Evolutionary conservation across 2,329 filamentous ascomycete genomes (phyloP).

Genomic region (Alternaria longipes): DNA sequence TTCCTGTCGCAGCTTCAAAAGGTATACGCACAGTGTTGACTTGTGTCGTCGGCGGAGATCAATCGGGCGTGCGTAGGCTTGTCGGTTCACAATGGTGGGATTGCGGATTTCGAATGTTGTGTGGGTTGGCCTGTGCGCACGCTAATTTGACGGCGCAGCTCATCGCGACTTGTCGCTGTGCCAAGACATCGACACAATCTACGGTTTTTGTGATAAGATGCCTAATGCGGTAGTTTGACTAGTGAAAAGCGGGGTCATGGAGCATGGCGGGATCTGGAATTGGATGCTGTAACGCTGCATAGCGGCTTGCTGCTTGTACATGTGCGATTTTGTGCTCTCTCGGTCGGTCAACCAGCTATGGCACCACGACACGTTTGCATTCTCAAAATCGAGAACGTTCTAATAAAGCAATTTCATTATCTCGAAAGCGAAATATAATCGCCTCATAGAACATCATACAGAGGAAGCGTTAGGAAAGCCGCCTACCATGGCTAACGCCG

Average conservation of each 20-base stretch:
- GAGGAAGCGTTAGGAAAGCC: not conserved
- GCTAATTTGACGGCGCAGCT: slow-evolving; percentile 5
- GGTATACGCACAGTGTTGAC: slow-evolving; percentile 16
- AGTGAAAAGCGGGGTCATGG: not conserved
- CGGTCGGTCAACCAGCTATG: not conserved
- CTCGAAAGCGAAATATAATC: not conserved
- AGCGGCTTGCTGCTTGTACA: not conserved
- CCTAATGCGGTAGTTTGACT: slow-evolving; percentile 6
- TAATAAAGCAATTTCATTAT: not conserved
- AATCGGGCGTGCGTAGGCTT: slow-evolving; percentile 19
- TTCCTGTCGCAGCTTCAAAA: not conserved
- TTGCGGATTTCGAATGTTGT: slow-evolving; percentile 18
- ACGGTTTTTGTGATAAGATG: not conserved
- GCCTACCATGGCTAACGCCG: slow-evolving; percentile 13
- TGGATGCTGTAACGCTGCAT: not conserved
- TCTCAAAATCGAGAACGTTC: not conserved
- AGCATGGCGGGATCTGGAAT: not conserved
- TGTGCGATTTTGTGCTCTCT: not conserved
- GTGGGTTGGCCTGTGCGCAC: slow-evolving; percentile 16
- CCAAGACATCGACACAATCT: slow-evolving; percentile 15
- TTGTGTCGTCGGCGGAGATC: slow-evolving; percentile 17
- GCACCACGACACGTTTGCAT: not conserved
- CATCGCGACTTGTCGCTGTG: slow-evolving; percentile 9
- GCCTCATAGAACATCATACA: not conserved
- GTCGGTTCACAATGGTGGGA: slow-evolving; percentile 12